phyloP scores from a whole-genome alignment of 192 early-diverging fungal species.

The Geranomyces variabilis region DNA sequence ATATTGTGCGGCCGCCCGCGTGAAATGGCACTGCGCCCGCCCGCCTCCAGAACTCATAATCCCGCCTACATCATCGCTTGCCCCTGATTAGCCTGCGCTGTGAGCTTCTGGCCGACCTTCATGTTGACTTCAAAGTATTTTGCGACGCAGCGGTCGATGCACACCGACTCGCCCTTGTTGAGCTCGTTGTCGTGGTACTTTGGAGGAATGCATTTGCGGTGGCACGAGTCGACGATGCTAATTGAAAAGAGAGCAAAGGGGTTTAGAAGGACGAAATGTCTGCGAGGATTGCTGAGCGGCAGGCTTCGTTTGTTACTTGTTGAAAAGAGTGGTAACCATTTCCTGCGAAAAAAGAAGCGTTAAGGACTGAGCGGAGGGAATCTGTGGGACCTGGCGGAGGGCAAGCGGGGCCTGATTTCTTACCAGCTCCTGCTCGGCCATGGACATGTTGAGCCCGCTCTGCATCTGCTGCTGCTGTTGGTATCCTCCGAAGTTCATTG shows the following conservation, averaged over 20 bases:
- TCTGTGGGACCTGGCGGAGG: too few relatives aligned
- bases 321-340: slow-evolving; percentile 42
- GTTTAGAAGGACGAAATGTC: too few relatives aligned
- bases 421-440: slow-evolving; percentile 47
- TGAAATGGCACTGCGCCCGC: too few relatives aligned
- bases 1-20: too few relatives aligned
- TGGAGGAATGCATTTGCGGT: slow-evolving; percentile 81
- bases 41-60: neutral
- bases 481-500: slow-evolving; percentile 32
- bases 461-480: slow-evolving; percentile 21
- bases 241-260: neutral
- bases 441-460: slow-evolving; percentile 34
- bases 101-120: slow-evolving; percentile 74
- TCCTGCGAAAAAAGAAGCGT: slow-evolving; percentile 25
- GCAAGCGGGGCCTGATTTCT: too few relatives aligned
- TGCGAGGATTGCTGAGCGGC: too few relatives aligned
- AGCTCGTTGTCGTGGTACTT: slow-evolving; percentile 79
- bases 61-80: slow-evolving; percentile 2
- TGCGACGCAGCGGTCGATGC: slow-evolving; percentile 84
- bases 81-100: slow-evolving; percentile 47
- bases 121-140: slow-evolving; percentile 87
- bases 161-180: slow-evolving; percentile 90
- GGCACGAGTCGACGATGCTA: slow-evolving; percentile 78
- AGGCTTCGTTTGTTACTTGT: slow-evolving; percentile 28
- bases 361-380: slow-evolving; percentile 18